Evolutionary conservation across 2,329 filamentous ascomycete genomes (phyloP).

Genomic region (Arachnomyces sp.): DNA sequence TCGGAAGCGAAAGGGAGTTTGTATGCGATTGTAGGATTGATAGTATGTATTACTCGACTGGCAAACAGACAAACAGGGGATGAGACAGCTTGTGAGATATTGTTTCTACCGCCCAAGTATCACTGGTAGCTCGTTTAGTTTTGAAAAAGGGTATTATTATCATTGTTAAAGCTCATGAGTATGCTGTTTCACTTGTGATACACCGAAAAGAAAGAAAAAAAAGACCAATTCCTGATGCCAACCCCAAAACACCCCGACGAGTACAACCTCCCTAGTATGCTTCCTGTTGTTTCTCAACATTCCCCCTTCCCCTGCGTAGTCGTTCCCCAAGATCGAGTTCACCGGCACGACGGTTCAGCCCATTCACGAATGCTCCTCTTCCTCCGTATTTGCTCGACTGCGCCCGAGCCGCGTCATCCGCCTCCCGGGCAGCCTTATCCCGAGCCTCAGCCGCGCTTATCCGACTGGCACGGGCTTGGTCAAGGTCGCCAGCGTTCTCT

Average conservation of each 20-base stretch:
- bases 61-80: too few species aligned
- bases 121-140: too few species aligned
- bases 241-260: not conserved
- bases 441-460: constrained; percentile 58
- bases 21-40: too few species aligned
- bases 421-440: constrained; percentile 57
- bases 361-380: constrained; percentile 57
- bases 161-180: too few species aligned
- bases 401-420: constrained; percentile 56
- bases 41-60: too few species aligned
- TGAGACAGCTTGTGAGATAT: too few species aligned
- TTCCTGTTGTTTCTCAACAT: constrained; percentile 25
- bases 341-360: constrained; percentile 51
- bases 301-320: constrained; percentile 30
- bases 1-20: too few species aligned
- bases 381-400: constrained; percentile 55
- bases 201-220: too few species aligned
- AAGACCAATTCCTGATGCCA: too few species aligned
- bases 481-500: constrained; percentile 58
- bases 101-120: too few species aligned
- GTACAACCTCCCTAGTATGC: constrained; percentile 31
- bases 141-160: too few species aligned
- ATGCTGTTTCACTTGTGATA: too few species aligned
- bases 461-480: constrained; percentile 58
- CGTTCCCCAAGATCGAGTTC: constrained; percentile 37